A percentile compares a stretch with the other conserved stretches of the same genome.
These are phyloP conservation scores for Hirschfeldia incana DNA, from an alignment of 345 rosid species.

Conservation along the genomic window DNA sequence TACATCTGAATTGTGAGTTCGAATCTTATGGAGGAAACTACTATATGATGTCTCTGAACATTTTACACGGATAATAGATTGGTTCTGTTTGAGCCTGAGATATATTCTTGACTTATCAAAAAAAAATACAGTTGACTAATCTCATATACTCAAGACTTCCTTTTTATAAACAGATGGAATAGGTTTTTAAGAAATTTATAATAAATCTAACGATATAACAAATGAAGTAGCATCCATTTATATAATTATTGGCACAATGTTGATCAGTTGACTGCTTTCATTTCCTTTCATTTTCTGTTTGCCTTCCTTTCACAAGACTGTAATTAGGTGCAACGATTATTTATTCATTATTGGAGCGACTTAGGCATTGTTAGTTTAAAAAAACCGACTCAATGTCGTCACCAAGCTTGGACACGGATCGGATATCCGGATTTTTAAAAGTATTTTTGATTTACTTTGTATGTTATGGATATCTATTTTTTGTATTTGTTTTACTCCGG, in stretches of 20 bases:
- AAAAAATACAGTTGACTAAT: neutral
- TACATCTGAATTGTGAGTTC: too few species aligned
- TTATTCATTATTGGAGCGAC: neutral
- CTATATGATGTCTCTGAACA: too few species aligned
- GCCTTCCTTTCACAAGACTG: neutral
- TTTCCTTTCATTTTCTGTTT: neutral
- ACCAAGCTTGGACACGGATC: too few species aligned
- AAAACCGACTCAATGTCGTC: constrained; percentile 34
- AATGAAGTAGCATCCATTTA: neutral
- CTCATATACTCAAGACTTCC: neutral
- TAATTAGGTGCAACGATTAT: neutral
- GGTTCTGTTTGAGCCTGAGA: too few species aligned
- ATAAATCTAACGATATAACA: neutral
- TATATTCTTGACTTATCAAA: too few species aligned
- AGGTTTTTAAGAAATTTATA: neutral
- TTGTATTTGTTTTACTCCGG: too few species aligned
- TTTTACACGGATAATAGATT: too few species aligned
- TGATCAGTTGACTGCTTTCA: neutral
- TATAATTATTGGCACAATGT: neutral
- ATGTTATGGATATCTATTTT: too few species aligned
- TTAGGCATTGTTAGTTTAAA: neutral
- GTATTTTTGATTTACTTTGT: too few species aligned
- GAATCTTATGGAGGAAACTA: too few species aligned
- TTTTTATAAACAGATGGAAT: neutral
- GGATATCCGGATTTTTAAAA: too few species aligned